Evolutionary conservation across 345 rosid genomes (phyloP).

Genomic region (Barbarea vulgaris): DNA sequence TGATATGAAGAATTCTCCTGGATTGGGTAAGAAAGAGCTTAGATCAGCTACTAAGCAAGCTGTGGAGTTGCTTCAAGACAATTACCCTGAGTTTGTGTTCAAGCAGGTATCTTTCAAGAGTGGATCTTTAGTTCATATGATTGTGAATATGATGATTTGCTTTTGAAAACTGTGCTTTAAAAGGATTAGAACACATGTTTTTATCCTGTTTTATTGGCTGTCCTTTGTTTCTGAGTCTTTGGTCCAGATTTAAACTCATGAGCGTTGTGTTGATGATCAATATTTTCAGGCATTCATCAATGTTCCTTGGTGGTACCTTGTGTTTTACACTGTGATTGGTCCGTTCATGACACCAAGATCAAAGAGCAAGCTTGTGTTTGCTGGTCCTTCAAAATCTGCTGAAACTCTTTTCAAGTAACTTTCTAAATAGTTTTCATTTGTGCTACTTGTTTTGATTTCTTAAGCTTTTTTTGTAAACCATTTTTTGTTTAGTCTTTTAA

Average conservation of each 20-base stretch:
- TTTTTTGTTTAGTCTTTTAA: background rate
- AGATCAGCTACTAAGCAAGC: constrained; percentile 82
- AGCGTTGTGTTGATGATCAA: constrained; percentile 9
- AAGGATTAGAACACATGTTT: background rate
- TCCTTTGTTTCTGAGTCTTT: background rate
- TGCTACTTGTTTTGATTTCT: background rate
- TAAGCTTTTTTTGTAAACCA: background rate
- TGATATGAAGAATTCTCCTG: constrained; percentile 88
- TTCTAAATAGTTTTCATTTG: background rate
- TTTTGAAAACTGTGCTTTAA: background rate
- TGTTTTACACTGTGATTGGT: constrained; percentile 63
- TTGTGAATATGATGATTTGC: background rate
- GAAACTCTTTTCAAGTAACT: constrained; percentile 81
- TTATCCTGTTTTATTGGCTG: background rate
- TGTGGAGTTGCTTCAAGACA: constrained; percentile 83
- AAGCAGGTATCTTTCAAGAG: constrained; percentile 57
- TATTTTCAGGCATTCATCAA: constrained; percentile 65
- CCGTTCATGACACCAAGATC: constrained; percentile 74
- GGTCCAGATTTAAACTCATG: background rate
- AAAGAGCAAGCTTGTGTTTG: constrained; percentile 76
- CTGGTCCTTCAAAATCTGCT: constrained; percentile 57
- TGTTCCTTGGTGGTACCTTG: constrained; percentile 83
- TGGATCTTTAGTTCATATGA: background rate
- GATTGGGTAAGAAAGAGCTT: constrained; percentile 77
- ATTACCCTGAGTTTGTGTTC: constrained; percentile 93